Base-by-base conservation (phyloP, 306 rosid species). In the Dicorynia guianensis region DNA sequence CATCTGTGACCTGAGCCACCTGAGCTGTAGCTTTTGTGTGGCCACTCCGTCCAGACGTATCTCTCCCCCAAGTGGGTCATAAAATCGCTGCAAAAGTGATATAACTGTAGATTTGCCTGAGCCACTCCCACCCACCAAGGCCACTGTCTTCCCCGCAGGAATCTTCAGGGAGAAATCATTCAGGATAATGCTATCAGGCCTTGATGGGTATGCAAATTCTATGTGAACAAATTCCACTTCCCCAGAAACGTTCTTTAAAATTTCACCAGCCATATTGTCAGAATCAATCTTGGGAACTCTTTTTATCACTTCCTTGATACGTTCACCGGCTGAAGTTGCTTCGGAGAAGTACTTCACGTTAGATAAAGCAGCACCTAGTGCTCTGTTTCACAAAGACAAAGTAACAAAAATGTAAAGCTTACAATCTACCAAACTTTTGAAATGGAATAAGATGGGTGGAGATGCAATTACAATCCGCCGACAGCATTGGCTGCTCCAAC, bases 271-370 rank as follows among this genome's bases (percentile, higher is more conserved):
- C 89, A 80, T 84, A 74, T 77, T 86, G 47, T 88, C 96, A 0
- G 98, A 92, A 79, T 95, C 98, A 15, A 92, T 95, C 84, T 85
- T 80, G 0, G 98, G 98, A 9, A 92, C 87, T 67, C 98, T 85
- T 19, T 80, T 81, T 55, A 95, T 89, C 72, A 95, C 87, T 19
- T 92, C 96, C 87, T 83, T 83, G 79, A 95, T 84, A 0, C 96
- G 66, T 77, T 92, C 97, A 0, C 91, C 98, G 0, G 97, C 90
- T 0, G 86, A 65, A 33, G 76, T 76, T 69, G 97, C 98, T 14
- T 95, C 98, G 0, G 97, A 83, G 61, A 95, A 86, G 85, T 87
- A 86, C 83, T 90, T 90, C 63, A 92, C 59, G 79, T 95, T 95
- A 33, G 97, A 95, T 53, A 95, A 79, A 14, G 96, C 90, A 62